Base-by-base conservation (phyloP, 805 yeast species). In the Pichia sporocuriosa region DNA sequence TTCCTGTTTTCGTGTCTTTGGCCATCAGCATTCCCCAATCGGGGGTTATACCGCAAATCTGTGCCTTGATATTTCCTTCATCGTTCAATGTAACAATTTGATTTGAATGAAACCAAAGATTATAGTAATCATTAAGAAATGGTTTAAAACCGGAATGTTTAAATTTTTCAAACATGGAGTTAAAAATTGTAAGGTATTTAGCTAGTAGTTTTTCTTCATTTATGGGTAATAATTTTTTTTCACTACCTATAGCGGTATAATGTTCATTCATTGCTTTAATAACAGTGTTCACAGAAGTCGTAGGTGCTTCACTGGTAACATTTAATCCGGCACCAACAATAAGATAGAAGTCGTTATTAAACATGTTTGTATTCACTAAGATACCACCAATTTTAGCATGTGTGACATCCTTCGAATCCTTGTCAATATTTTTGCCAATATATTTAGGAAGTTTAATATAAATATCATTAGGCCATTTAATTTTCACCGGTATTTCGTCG, bases 381-480 rank as follows among this genome's bases (percentile, higher is more conserved):
- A 89, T 73, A 1, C 98, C 98, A 3, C 89, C 79, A 8, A 89
- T 73, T 57, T 90, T 90, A 16, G 77, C 75, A 59, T 77, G 84
- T 5, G 77, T 75, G 26, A 79, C 80, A 35, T 82, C 87, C 22
- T 65, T 69, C 12, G 57, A 49, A 10, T 52, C 48, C 6, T 31
- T 20, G 4, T 47, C 44, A 2, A 47, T 34, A 4, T 57, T 57
- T 16, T 56, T 50, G 2, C 57, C 55, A 32, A 72, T 71, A 49
- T 65, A 73, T 40, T 78, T 79, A 1, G 95, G 94, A 42, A 75
- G 78, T 52, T 77, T 58, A 4, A 82, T 77, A 56, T 86, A 93
- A 12, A 93, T 65, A 60, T 93, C 99, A 58, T 93, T 93, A 2
- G 99, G 99, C 99, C 99, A 93, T 58, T 93, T 93, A 45, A 93